Evolutionary conservation across 2,329 filamentous ascomycete species (phyloP).

Genomic region (Beauveria sp.): DNA sequence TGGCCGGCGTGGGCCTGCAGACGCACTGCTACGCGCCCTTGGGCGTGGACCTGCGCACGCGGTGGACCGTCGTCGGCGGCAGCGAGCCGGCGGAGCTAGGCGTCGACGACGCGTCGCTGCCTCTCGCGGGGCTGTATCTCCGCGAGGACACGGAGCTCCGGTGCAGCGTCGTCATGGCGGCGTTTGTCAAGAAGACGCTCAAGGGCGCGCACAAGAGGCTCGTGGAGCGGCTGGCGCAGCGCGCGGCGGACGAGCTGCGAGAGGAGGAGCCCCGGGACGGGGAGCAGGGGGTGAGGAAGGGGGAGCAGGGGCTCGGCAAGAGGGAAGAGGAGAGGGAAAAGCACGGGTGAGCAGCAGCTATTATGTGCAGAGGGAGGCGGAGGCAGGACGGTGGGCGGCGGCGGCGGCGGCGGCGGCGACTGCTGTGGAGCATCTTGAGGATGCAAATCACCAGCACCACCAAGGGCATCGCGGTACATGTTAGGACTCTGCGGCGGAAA

Average conservation of each 20-base stretch:
- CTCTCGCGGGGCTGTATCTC: conserved; percentile 65
- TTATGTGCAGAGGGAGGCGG: background rate
- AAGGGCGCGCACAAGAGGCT: conserved; percentile 67
- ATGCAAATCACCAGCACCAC: background rate
- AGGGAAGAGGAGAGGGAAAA: background rate
- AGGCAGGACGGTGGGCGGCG: background rate
- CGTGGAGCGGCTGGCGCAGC: conserved; percentile 50
- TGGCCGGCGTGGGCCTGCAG: conserved; percentile 59
- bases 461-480: background rate
- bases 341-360: background rate
- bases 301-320: background rate
- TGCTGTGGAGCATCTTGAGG: background rate
- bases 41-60: conserved; percentile 69
- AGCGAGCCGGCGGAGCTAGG: conserved; percentile 62
- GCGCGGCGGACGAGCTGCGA: conserved; percentile 33
- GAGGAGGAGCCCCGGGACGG: conserved; percentile 25
- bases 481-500: background rate
- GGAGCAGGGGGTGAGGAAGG: background rate
- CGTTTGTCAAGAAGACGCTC: conserved; percentile 76
- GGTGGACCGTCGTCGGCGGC: conserved; percentile 69
- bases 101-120: conserved; percentile 40
- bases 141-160: conserved; percentile 77
- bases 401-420: background rate
- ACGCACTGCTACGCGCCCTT: conserved; percentile 80
- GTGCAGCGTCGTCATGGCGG: conserved; percentile 68